Evolutionary conservation across 2,329 filamentous ascomycete genomes (phyloP).

Genomic region (Leptodontidium sp.): DNA sequence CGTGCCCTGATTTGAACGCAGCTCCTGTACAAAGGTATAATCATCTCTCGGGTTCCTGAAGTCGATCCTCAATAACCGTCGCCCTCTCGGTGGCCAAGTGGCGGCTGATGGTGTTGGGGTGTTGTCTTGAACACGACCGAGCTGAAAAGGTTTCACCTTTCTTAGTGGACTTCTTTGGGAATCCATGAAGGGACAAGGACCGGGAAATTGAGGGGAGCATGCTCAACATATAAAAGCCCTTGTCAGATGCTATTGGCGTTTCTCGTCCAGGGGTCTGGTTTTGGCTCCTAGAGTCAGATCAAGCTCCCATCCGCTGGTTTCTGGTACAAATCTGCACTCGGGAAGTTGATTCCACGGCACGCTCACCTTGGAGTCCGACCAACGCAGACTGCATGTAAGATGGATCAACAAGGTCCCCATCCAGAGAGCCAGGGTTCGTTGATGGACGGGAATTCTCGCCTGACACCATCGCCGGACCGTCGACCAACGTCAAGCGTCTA

Average conservation of each 20-base stretch:
- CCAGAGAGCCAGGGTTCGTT: slow-evolving; percentile 1
- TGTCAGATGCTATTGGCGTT: slow-evolving; percentile 9
- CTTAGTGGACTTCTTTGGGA: slow-evolving; percentile 21
- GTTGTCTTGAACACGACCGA: slow-evolving; percentile 18
- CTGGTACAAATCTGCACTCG: slow-evolving; percentile 12
- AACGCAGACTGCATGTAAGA: slow-evolving; percentile 13
- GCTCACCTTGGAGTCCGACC: slow-evolving; percentile 17
- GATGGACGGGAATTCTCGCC: slow-evolving; percentile 21
- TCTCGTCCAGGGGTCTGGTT: slow-evolving; percentile 6
- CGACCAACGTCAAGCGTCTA: slow-evolving; percentile 32
- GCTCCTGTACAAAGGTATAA: slow-evolving; percentile 29
- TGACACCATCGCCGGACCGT: slow-evolving; percentile 17
- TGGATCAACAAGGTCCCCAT: not conserved
- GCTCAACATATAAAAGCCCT: slow-evolving; percentile 8
- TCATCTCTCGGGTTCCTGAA: slow-evolving; percentile 32
- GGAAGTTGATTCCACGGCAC: not conserved
- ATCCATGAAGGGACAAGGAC: slow-evolving; percentile 26
- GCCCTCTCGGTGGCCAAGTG: slow-evolving; percentile 21
- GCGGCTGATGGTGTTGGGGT: slow-evolving; percentile 7
- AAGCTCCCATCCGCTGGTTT: slow-evolving; percentile 21
- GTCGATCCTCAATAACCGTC: slow-evolving; percentile 29
- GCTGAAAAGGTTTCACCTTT: slow-evolving; percentile 31
- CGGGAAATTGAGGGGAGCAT: slow-evolving; percentile 16
- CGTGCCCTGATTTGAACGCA: slow-evolving; percentile 28
- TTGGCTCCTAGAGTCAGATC: slow-evolving; percentile 27